Base-by-base conservation (phyloP, 148 eudicot species). In the Camellia lanceoleosa region DNA sequence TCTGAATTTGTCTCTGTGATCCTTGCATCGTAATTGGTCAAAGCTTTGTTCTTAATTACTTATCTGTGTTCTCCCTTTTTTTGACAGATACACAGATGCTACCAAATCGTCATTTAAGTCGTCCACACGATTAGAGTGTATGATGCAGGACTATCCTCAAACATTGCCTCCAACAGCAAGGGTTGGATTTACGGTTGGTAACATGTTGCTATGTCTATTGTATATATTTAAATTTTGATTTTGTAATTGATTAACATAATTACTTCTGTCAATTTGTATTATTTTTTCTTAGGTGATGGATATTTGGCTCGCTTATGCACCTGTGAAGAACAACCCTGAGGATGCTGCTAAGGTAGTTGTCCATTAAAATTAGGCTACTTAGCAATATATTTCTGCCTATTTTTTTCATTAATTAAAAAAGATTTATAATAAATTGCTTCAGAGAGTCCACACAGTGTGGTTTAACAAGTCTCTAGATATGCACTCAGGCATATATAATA, bases 141-240 rank as follows among this genome's bases (percentile, higher is more conserved):
- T 96, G 99, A 96, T 96, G 99, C 99, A 96, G 87, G 99, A 96
- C 84, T 96, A 96, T 85, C 99, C 99, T 49, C 91, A 92, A 89
- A 92, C 98, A 74, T 81, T 96, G 86, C 92, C 99, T 80, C 93
- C 99, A 55, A 89, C 97, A 43, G 98, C 99, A 60, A 90, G 92
- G 80, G 94, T 96, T 91, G 99, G 98, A 78, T 96, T 96, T 80
- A 96, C 99, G 7, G 99, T 93, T 89, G 84, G 97, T 76, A 69
- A 56, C 38, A 1, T 61, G 66, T 56, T 47, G 15, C 60, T 9
- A 60, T 30, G 68, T 19, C 83, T 67, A 7, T 44, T 69, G 3
- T 4, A 60, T 44, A 30, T 68, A 47, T 58, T 74, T 51, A 7
- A n/a, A n/a, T 68, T 65, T 68, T 60, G 67, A 66, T 41, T 68